Conservation (phyloP, 2,329 filamentous ascomycete genomes). For the Juglanconis sp. region DNA sequence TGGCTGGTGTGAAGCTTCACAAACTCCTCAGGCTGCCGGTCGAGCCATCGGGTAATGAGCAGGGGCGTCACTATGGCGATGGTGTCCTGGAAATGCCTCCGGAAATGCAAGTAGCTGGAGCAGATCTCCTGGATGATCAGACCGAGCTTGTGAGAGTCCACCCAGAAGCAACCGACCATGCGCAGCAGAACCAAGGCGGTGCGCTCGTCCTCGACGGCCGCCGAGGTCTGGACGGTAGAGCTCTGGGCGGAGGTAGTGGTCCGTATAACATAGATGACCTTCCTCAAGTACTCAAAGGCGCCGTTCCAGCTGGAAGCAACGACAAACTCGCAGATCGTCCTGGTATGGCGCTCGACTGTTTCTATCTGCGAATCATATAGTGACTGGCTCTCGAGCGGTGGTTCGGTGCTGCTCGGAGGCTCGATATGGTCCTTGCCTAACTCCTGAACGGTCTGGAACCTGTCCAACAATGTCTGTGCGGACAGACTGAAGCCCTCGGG, state of each 20-base stretch:
- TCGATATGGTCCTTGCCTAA: slow-evolving; percentile 30
- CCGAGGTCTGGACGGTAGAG: slow-evolving; percentile 33
- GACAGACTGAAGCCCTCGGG: slow-evolving; percentile 56
- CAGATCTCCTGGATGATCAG: slow-evolving; percentile 63
- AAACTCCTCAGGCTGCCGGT: slow-evolving; percentile 63
- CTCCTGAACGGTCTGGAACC: slow-evolving; percentile 37
- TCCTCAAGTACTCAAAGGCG: slow-evolving; percentile 57
- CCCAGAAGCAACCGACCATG: slow-evolving; percentile 62
- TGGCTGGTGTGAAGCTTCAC: slow-evolving; percentile 59
- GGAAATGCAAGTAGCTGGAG: slow-evolving; percentile 64
- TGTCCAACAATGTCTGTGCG: slow-evolving; percentile 55
- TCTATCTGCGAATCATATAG: slow-evolving; percentile 34
- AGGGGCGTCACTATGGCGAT: slow-evolving; percentile 61
- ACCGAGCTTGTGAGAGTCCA: slow-evolving; percentile 60
- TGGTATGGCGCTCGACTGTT: slow-evolving; percentile 53
- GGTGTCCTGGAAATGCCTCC: slow-evolving; percentile 61
- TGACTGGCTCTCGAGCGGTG: slow-evolving; percentile 31
- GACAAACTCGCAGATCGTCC: slow-evolving; percentile 59
- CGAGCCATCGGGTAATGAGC: slow-evolving; percentile 63
- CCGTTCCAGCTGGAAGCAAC: slow-evolving; percentile 62
- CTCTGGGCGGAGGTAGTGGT: slow-evolving; percentile 39
- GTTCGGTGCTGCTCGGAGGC: slow-evolving; percentile 30
- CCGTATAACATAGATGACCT: slow-evolving; percentile 49
- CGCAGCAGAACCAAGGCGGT: slow-evolving; percentile 53
- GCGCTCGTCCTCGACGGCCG: slow-evolving; percentile 48